phyloP scores from a whole-genome alignment of 257 asterid species.

The Jacaranda mimosifolia region DNA sequence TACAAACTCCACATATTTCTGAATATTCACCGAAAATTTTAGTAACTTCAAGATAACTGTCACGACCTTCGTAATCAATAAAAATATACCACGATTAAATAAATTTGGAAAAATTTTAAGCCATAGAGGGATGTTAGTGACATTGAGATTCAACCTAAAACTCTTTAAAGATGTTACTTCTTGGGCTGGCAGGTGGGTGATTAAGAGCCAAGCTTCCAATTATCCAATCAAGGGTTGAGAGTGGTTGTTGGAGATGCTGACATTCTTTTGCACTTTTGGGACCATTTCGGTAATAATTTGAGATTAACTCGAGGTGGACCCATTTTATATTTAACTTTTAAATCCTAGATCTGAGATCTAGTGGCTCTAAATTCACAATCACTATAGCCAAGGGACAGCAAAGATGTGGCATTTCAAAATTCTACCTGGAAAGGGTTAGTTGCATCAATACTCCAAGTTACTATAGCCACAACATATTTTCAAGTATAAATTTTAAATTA shows the following conservation, averaged over 20 bases:
- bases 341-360: constrained; percentile 9
- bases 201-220: constrained; percentile 30
- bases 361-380: constrained; percentile 1
- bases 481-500: too few relatives aligned
- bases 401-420: not conserved
- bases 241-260: constrained; percentile 48
- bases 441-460: not conserved
- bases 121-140: not conserved
- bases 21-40: not conserved
- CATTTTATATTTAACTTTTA: not conserved
- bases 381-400: not conserved
- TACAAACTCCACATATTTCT: not conserved
- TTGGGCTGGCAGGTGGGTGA: constrained; percentile 20
- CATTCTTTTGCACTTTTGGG: constrained; percentile 45
- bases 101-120: not conserved
- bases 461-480: too few relatives aligned
- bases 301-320: not conserved
- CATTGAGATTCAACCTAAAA: not conserved
- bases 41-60: not conserved
- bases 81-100: not conserved
- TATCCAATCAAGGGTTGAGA: constrained; percentile 25
- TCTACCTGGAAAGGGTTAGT: not conserved
- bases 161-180: not conserved
- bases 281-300: constrained; percentile 37
- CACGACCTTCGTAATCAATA: not conserved